These are phyloP conservation scores for Sarocladiaceae sp. DNA, from an alignment of 2,329 filamentous ascomycete genomes.

Conservation along the genomic window DNA sequence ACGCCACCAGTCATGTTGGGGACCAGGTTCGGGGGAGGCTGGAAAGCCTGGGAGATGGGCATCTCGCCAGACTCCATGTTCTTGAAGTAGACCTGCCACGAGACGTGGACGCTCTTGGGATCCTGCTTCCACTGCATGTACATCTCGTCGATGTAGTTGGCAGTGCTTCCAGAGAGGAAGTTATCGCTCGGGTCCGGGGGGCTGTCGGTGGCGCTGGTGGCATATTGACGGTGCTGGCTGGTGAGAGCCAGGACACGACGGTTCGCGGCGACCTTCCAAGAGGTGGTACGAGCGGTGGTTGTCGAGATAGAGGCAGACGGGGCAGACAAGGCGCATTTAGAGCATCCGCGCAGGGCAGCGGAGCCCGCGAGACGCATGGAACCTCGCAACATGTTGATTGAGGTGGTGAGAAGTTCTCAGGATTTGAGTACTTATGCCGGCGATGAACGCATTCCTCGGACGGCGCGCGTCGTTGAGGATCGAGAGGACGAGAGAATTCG, in stretches of 20 bases:
- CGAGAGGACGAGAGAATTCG: not conserved
- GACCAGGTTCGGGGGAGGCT: constrained; percentile 86
- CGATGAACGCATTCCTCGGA: constrained; percentile 11
- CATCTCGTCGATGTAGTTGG: constrained; percentile 99
- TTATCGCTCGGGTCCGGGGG: constrained; percentile 81
- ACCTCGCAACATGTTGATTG: constrained; percentile 64
- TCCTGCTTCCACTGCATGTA: constrained; percentile 97
- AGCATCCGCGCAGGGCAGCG: constrained; percentile 52
- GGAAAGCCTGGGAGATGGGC: constrained; percentile 96
- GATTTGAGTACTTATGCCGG: not conserved
- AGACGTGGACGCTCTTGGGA: constrained; percentile 88
- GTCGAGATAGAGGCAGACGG: constrained; percentile 36
- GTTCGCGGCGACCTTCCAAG: constrained; percentile 37
- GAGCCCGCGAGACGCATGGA: constrained; percentile 59
- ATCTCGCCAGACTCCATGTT: constrained; percentile 99
- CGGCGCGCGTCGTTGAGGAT: constrained; percentile 8
- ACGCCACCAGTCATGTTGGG: constrained; percentile 75
- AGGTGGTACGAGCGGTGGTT: constrained; percentile 30
- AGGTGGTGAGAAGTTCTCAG: constrained; percentile 14
- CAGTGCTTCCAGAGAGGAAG: constrained; percentile 93
- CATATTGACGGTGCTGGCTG: constrained; percentile 42
- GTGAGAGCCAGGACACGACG: constrained; percentile 45
- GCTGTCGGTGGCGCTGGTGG: constrained; percentile 44
- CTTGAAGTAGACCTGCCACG: constrained; percentile 99
- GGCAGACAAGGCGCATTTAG: constrained; percentile 35